Base-by-base conservation (phyloP, 352 stramenopile genomes). In the Phytophthora brassicae region DNA sequence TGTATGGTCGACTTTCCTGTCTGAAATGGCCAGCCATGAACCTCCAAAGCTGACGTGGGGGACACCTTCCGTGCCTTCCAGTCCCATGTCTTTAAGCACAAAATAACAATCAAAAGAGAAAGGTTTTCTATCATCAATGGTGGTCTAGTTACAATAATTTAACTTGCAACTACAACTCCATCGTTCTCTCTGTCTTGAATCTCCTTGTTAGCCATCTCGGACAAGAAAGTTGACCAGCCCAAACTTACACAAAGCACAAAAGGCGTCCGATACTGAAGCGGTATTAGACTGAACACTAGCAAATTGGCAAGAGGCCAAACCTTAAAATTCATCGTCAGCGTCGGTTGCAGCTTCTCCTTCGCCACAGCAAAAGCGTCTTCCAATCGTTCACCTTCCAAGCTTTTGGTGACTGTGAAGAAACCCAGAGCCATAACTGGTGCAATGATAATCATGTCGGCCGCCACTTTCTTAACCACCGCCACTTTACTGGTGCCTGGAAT, bases 211-310 rank as follows among this genome's bases (percentile, higher is more conserved):
- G 70, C 54, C 67, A 84, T 81, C 9, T 62, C 55, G 43, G 75
- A 84, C 36, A 85, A 58, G 60, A 76, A 83, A 11, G 68, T 72
- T 17, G 71, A 83, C 75, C 77, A 84, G 0, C 68, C 69, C 39
- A 84, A 67, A 31, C 68, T 83, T 33, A 84, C 71, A 48, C 71
- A 80, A 58, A 82, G 83, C 45, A 69, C 70, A 54, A 81, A 84
- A 1, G 79, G 74, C n/a, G 76, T 72, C 6, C 77, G 75, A 42
- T 83, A 81, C 31, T 78, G 77, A 38, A 84, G 56, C 41, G 74
- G 77, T 28, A 84, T 64, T 16, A 87, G 50, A 31, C 52, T 57
- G 61, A 86, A 86, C n/a, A 74, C 69, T 28, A 82, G 60, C 19
- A 83, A 13, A 38, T 87, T 77, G 26, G 78, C 67, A 11, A 77